Percentiles rank a stretch among this genome's conserved stretches.
Conservation (phyloP, 768 basidiomycete species). For the Termitomyces sp. region DNA sequence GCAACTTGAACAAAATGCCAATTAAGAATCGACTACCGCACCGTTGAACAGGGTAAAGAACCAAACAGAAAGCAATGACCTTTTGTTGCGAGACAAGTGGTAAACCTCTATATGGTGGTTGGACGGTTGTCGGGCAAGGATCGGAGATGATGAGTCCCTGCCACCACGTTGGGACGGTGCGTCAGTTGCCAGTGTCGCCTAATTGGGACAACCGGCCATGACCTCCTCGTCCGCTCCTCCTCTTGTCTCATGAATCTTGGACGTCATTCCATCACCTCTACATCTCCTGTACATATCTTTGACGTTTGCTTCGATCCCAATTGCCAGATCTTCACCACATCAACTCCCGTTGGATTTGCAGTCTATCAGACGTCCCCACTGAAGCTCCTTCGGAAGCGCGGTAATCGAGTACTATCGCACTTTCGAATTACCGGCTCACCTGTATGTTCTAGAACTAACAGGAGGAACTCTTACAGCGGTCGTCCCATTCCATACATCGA, state of each 20-base stretch:
- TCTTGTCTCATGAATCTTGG: constrained; percentile 73
- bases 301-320: constrained; percentile 82
- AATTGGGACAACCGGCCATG: constrained; percentile 18
- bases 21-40: too few relatives aligned
- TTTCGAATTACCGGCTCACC: neutral
- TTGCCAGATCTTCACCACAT: constrained; percentile 73
- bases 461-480: constrained; percentile 77
- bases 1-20: too few relatives aligned
- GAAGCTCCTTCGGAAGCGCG: constrained; percentile 76
- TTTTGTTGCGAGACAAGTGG: neutral
- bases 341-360: constrained; percentile 80
- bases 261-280: constrained; percentile 77
- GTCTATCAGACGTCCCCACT: constrained; percentile 78
- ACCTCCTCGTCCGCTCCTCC: constrained; percentile 12
- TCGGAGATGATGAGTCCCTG: neutral
- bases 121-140: too few relatives aligned
- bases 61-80: neutral
- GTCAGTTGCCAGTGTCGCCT: constrained; percentile 8
- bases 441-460: constrained; percentile 52
- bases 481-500: constrained; percentile 77
- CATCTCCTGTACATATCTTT: constrained; percentile 69
- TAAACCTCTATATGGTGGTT: neutral
- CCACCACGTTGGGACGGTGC: constrained; percentile 11
- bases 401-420: constrained; percentile 35
- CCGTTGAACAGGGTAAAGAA: neutral